Percentiles rank a stretch among this genome's conserved stretches.
phyloP scores from a whole-genome alignment of 805 yeast species.

The Sporopachydermia lactativora region DNA sequence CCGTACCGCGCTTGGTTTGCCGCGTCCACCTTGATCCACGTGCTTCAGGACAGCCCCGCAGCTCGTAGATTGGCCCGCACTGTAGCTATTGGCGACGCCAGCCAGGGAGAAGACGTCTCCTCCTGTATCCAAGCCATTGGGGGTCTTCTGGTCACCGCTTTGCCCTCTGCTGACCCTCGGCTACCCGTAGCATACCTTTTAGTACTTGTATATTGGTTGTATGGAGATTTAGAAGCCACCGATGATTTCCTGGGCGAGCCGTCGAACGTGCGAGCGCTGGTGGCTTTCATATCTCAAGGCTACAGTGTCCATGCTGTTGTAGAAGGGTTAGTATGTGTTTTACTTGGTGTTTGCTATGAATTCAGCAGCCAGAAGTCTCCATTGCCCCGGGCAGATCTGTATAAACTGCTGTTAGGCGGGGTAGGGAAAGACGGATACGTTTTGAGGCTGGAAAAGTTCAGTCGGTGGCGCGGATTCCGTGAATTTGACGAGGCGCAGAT shows the following conservation, averaged over 20 bases:
- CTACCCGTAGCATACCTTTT: conserved; percentile 65
- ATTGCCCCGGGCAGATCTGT: conserved; percentile 38
- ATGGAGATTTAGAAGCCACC: conserved; percentile 62
- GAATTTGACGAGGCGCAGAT: conserved; percentile 39
- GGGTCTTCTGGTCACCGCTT: conserved; percentile 54
- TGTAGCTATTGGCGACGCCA: conserved; percentile 38
- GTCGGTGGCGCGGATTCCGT: conserved; percentile 40
- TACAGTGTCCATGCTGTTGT: conserved; percentile 40
- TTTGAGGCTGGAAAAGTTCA: conserved; percentile 58
- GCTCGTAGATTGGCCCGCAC: conserved; percentile 32
- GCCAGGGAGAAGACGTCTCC: conserved; percentile 50
- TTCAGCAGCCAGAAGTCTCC: conserved; percentile 50
- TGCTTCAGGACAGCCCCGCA: conserved; percentile 42
- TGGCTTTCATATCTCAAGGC: conserved; percentile 47
- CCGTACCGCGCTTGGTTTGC: conserved; percentile 88
- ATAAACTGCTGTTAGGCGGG: conserved; percentile 47
- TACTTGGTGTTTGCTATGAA: conserved; percentile 71
- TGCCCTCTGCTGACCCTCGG: conserved; percentile 47
- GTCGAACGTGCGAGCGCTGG: conserved; percentile 48
- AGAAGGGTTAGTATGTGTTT: conserved; percentile 57
- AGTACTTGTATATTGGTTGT: conserved; percentile 63
- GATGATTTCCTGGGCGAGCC: conserved; percentile 59
- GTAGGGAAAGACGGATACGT: conserved; percentile 73
- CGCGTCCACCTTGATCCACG: conserved; percentile 42
- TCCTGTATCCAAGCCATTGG: conserved; percentile 62